Conservation (phyloP, 2,329 filamentous ascomycete genomes). For the Nemania sp. region DNA sequence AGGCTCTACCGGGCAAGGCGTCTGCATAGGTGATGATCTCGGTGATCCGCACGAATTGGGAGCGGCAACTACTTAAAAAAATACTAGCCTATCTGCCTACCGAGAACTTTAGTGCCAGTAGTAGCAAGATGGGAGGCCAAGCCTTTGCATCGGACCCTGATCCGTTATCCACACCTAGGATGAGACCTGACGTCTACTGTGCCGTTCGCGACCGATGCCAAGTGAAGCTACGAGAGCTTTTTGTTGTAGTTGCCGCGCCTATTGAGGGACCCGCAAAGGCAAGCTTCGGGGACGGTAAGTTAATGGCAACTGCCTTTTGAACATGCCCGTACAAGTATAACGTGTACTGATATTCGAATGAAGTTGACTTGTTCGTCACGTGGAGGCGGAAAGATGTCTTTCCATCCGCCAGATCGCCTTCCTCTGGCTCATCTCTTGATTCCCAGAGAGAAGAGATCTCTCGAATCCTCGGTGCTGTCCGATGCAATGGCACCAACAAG, state of each 20-base stretch:
- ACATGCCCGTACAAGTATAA: too few species aligned
- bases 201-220: slow-evolving; percentile 53
- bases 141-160: slow-evolving; percentile 56
- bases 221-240: slow-evolving; percentile 55
- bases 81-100: too few species aligned
- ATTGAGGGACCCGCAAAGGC: slow-evolving; percentile 71
- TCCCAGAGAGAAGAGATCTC: slow-evolving; percentile 41
- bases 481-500: slow-evolving; percentile 38
- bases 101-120: background rate
- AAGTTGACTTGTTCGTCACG: slow-evolving; percentile 68
- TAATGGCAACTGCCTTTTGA: background rate
- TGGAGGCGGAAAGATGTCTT: slow-evolving; percentile 35
- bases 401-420: slow-evolving; percentile 25
- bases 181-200: slow-evolving; percentile 63
- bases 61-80: too few species aligned
- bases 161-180: slow-evolving; percentile 66
- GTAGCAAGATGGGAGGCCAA: slow-evolving; percentile 64
- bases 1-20: too few species aligned
- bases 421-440: slow-evolving; percentile 15
- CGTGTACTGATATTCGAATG: too few species aligned
- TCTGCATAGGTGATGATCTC: too few species aligned
- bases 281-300: slow-evolving; percentile 64
- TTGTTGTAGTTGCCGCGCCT: slow-evolving; percentile 59
- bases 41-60: too few species aligned
- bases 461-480: slow-evolving; percentile 51